phyloP scores from a whole-genome alignment of 768 basidiomycete species.

The Chiua virens region DNA sequence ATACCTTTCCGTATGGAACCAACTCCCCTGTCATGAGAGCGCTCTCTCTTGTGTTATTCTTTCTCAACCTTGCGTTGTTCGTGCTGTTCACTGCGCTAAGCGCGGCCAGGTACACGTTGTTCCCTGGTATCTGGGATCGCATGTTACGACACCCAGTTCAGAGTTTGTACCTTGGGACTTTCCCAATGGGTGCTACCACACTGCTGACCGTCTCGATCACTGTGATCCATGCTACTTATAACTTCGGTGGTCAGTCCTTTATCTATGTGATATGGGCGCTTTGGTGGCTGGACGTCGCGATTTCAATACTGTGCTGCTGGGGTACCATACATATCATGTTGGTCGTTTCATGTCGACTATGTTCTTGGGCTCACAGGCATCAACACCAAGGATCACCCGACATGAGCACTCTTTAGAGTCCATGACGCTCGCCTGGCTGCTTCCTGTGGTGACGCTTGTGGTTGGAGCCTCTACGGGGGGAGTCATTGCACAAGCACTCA shows the following conservation, averaged over 20 bases:
- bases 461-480: slow-evolving; percentile 71
- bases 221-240: slow-evolving; percentile 43
- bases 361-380: slow-evolving; percentile 8
- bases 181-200: slow-evolving; percentile 63
- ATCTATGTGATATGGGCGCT: slow-evolving; percentile 58
- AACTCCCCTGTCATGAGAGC: slow-evolving; percentile 40
- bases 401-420: slow-evolving; percentile 56
- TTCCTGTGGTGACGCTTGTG: slow-evolving; percentile 73
- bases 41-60: slow-evolving; percentile 52
- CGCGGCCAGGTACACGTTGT: slow-evolving; percentile 50
- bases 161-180: slow-evolving; percentile 48
- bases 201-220: slow-evolving; percentile 52
- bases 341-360: slow-evolving; percentile 28
- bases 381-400: slow-evolving; percentile 50
- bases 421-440: slow-evolving; percentile 68
- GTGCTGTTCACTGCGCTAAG: slow-evolving; percentile 46
- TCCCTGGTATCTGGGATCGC: slow-evolving; percentile 49
- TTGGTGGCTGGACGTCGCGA: slow-evolving; percentile 66
- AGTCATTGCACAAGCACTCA: slow-evolving; percentile 51
- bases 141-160: slow-evolving; percentile 52
- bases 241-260: slow-evolving; percentile 52
- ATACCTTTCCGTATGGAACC: slow-evolving; percentile 54
- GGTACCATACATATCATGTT: slow-evolving; percentile 68
- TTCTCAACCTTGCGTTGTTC: slow-evolving; percentile 59
- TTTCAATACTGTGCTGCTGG: slow-evolving; percentile 61